These are phyloP conservation scores for Medicago lupulina DNA, from an alignment of 306 rosid genomes.

Conservation along the genomic window DNA sequence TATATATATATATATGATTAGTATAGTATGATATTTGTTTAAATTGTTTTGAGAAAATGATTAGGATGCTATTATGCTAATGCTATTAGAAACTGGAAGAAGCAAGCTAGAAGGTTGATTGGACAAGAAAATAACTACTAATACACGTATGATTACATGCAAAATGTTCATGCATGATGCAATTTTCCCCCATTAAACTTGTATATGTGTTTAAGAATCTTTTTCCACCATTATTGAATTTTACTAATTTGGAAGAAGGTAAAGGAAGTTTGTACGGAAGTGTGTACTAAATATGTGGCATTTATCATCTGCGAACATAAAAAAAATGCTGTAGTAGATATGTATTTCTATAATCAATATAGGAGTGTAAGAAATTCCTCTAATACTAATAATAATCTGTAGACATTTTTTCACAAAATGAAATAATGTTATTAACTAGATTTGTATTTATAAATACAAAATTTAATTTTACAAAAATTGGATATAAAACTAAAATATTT, in stretches of 20 bases:
- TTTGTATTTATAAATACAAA: too few species aligned
- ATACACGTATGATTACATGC: background rate
- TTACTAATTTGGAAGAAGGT: background rate
- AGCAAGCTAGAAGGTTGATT: constrained; percentile 32
- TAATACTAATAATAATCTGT: too few species aligned
- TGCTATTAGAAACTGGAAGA: constrained; percentile 18
- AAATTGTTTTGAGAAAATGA: constrained; percentile 14
- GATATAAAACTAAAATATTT: too few species aligned
- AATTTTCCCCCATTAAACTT: background rate
- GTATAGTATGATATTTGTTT: background rate
- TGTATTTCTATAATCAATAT: too few species aligned
- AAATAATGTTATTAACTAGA: too few species aligned
- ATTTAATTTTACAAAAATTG: too few species aligned
- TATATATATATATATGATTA: background rate
- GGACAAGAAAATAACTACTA: constrained; percentile 39
- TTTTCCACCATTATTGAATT: background rate
- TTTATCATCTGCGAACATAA: too few species aligned
- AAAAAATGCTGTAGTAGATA: too few species aligned
- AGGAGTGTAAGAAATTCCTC: too few species aligned
- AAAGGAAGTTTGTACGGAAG: constrained; percentile 1
- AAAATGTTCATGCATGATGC: constrained; percentile 20
- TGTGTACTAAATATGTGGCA: background rate
- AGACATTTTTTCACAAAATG: too few species aligned
- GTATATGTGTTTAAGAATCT: background rate
- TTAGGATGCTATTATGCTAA: too few species aligned